Conservation (phyloP, 208 protist species). For the Spongospora subterranea region DNA sequence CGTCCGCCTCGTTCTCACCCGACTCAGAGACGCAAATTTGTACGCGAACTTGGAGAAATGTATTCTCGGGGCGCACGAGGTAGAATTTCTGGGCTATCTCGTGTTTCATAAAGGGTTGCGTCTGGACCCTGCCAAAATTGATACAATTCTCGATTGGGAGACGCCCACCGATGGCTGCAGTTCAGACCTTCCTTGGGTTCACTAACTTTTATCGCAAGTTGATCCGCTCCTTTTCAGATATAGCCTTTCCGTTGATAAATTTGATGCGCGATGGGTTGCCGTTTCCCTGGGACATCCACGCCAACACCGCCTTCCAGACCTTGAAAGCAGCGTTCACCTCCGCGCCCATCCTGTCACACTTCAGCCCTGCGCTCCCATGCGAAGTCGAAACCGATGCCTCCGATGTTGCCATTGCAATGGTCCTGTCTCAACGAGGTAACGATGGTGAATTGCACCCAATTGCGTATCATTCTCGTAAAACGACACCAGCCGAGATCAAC, state of each 20-base stretch:
- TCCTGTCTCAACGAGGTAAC: background rate
- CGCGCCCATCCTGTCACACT: background rate
- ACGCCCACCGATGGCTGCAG: background rate
- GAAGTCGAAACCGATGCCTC: background rate
- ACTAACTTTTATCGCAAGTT: background rate
- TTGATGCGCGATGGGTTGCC: background rate
- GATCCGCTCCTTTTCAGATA: background rate
- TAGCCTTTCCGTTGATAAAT: background rate
- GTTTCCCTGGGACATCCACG: background rate
- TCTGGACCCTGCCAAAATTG: background rate
- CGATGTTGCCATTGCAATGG: conserved; percentile 34
- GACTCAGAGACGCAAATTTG: background rate
- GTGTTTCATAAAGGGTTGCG: background rate
- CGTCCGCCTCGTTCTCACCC: background rate
- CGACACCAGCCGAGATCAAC: background rate
- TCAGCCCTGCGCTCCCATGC: background rate
- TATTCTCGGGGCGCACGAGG: background rate
- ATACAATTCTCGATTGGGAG: background rate
- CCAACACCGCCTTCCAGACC: background rate
- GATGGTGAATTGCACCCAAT: background rate
- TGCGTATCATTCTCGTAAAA: background rate
- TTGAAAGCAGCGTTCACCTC: background rate
- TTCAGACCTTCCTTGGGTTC: background rate
- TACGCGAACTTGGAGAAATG: background rate
- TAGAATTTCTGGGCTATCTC: background rate